Conservation (phyloP, 2,329 filamentous ascomycete species). For the Metarhizium rileyi region DNA sequence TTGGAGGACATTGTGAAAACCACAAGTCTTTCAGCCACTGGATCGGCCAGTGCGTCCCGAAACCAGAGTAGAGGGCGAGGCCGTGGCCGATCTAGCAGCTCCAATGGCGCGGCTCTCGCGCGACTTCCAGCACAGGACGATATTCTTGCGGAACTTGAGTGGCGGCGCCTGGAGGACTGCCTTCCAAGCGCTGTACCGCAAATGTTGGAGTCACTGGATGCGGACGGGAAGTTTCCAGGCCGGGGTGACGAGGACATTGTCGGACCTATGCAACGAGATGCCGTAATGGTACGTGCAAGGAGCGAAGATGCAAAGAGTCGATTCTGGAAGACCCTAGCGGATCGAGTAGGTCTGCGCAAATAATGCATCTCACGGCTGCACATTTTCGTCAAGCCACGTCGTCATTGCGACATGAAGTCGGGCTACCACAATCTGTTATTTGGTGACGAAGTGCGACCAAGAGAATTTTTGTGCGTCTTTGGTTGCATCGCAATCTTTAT, state of each 20-base stretch:
- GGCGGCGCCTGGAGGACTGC: constrained; percentile 40
- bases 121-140: constrained; percentile 25
- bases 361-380: constrained; percentile 1
- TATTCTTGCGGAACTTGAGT: constrained; percentile 32
- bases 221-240: constrained; percentile 77
- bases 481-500: neutral
- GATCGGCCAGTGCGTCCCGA: constrained; percentile 20
- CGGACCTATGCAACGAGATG: constrained; percentile 70
- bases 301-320: constrained; percentile 35
- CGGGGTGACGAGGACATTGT: constrained; percentile 89
- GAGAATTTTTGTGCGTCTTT: neutral
- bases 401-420: neutral
- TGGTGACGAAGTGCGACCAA: neutral
- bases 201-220: constrained; percentile 57
- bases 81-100: constrained; percentile 28
- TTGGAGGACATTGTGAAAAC: constrained; percentile 55
- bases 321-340: constrained; percentile 40
- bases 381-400: neutral
- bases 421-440: neutral
- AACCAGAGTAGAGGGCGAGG: constrained; percentile 31
- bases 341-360: constrained; percentile 28
- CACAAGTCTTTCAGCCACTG: constrained; percentile 24
- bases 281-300: constrained; percentile 38
- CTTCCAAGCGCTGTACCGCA: constrained; percentile 57
- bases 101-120: constrained; percentile 28